Evolutionary conservation across 495 filamentous ascomycete genomes (phyloP).

Genomic region (Talaromyces ruber): DNA sequence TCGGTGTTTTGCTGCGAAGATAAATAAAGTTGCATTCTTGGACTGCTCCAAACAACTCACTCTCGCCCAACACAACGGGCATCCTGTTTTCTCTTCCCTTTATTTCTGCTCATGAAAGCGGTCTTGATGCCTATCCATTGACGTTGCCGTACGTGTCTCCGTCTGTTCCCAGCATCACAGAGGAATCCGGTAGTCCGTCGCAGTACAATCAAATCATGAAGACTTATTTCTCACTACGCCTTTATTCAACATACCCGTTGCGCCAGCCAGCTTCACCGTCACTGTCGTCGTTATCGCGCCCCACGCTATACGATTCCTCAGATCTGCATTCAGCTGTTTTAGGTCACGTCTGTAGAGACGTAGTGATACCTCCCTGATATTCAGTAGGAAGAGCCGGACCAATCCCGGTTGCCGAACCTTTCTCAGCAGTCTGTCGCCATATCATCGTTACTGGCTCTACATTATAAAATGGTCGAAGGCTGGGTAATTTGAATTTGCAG

Average conservation of each 20-base stretch:
- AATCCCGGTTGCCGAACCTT: neutral
- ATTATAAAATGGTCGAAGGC: neutral
- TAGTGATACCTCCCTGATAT: neutral
- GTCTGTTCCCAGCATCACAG: neutral
- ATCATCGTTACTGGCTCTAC: neutral
- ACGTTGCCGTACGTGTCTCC: neutral
- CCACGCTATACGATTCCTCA: neutral
- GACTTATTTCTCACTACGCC: slow-evolving; percentile 23
- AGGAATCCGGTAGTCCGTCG: neutral
- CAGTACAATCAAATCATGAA: slow-evolving; percentile 31
- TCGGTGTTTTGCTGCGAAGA: neutral
- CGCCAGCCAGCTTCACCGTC: neutral
- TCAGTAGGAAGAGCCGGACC: neutral
- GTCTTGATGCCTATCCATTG: neutral
- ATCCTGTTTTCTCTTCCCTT: neutral
- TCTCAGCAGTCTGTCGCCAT: neutral
- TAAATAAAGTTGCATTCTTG: neutral
- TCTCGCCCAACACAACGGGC: neutral
- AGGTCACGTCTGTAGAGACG: neutral
- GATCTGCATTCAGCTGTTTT: neutral
- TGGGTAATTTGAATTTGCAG: neutral
- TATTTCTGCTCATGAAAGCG: neutral
- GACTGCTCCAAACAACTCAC: neutral
- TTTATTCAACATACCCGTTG: slow-evolving; percentile 20
- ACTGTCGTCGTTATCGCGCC: neutral